Evolutionary conservation across 163 green algal species (phyloP).

Genomic region (Coccomyxa subellipsoidea): DNA sequence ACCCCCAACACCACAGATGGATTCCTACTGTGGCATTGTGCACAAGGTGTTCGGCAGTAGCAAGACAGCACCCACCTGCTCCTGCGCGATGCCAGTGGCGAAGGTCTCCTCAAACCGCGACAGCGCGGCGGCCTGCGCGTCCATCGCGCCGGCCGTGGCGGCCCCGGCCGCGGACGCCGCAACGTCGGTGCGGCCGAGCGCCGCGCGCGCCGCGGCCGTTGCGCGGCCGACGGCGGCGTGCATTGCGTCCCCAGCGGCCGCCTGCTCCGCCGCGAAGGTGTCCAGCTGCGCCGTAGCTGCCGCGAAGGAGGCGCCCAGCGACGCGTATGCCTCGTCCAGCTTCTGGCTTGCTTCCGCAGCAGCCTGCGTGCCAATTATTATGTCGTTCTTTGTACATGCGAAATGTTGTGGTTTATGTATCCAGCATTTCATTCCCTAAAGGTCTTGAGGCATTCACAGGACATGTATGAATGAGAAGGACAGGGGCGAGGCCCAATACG

Average conservation of each 20-base stretch:
- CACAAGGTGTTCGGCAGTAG: neutral
- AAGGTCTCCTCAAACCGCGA: slow-evolving; percentile 22
- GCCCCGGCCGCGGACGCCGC: slow-evolving; percentile 1
- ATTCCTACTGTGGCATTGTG: no score
- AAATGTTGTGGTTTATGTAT: no score
- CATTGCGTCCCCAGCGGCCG: neutral
- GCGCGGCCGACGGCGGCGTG: neutral
- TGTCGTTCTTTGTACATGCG: no score
- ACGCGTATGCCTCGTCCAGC: neutral
- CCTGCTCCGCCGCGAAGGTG: neutral
- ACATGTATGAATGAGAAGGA: no score
- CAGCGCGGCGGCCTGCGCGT: slow-evolving; percentile 17
- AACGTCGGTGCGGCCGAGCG: neutral
- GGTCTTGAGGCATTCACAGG: no score
- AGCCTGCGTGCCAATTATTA: neutral
- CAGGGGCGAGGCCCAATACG: no score
- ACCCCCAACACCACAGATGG: no score
- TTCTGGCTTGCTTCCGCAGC: neutral
- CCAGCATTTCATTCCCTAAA: no score
- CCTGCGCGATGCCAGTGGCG: slow-evolving; percentile 14
- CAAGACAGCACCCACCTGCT: slow-evolving; percentile 19
- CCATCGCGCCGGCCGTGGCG: slow-evolving; percentile 12
- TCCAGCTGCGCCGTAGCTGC: neutral
- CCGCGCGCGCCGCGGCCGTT: neutral
- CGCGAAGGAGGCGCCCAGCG: neutral